phyloP scores from a whole-genome alignment of 305 asterid genomes.

The Galium porrigens region DNA sequence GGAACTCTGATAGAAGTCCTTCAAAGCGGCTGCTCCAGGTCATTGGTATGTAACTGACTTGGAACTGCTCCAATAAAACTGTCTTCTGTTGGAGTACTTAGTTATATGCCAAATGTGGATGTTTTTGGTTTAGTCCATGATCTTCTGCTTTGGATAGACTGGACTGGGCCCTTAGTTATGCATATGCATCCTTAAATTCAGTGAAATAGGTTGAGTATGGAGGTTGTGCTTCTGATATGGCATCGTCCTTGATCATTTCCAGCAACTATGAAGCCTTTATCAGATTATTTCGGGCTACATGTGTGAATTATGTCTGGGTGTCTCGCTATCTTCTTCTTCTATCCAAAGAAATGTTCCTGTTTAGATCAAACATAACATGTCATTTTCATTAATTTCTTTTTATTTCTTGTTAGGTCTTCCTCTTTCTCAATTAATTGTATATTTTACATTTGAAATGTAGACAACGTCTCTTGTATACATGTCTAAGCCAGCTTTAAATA shows the following conservation, averaged over 20 bases:
- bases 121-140: slow-evolving; percentile 1
- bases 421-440: not conserved
- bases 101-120: not conserved
- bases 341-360: not conserved
- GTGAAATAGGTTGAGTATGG: not conserved
- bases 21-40: slow-evolving; percentile 78
- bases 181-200: not conserved
- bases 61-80: not conserved
- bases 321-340: not conserved
- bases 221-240: not conserved
- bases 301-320: not conserved
- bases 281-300: not conserved
- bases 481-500: not conserved
- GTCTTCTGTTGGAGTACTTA: slow-evolving; percentile 5
- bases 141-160: not conserved
- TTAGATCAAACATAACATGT: not conserved
- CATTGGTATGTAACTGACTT: slow-evolving; percentile 46
- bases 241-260: not conserved
- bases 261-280: not conserved
- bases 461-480: not conserved
- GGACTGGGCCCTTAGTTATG: not conserved
- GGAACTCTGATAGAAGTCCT: slow-evolving; percentile 58
- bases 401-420: not conserved
- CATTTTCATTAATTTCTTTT: not conserved
- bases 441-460: too few species aligned